Percentiles rank a stretch among this genome's conserved stretches.
Conservation (phyloP, 306 rosid species). For the Rosa multiflora region DNA sequence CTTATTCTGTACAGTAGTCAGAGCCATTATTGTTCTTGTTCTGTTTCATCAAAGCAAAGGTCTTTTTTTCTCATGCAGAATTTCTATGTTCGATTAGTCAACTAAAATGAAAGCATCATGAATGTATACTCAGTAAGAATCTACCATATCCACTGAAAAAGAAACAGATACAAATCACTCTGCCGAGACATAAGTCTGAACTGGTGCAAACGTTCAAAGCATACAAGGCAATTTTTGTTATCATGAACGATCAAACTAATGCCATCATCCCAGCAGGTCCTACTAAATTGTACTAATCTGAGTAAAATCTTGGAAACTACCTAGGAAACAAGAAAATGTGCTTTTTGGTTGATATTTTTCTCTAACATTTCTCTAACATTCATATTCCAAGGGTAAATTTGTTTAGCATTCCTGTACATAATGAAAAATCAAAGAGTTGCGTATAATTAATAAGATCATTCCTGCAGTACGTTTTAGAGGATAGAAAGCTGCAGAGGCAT, state of each 20-base stretch:
- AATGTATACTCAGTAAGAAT: neutral
- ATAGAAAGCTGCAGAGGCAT: no score
- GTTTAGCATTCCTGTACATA: no score
- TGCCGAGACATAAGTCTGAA: neutral
- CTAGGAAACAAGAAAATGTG: neutral
- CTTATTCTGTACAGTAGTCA: neutral
- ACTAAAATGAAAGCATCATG: neutral
- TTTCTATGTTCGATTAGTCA: neutral
- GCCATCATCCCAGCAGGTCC: neutral
- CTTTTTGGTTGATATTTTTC: neutral
- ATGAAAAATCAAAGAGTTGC: no score
- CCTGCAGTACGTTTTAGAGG: no score
- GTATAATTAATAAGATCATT: no score
- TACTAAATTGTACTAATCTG: neutral
- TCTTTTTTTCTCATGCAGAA: neutral
- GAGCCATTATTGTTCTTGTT: neutral
- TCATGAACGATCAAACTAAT: neutral
- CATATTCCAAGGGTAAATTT: no score
- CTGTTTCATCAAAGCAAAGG: neutral
- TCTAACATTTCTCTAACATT: no score
- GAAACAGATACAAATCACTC: no score
- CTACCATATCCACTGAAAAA: no score
- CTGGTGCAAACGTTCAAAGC: neutral
- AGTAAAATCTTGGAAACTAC: no score
- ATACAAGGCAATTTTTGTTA: neutral